Conservation (phyloP, 1,139 yeast genomes). For the Blastobotrys ciferrii region DNA sequence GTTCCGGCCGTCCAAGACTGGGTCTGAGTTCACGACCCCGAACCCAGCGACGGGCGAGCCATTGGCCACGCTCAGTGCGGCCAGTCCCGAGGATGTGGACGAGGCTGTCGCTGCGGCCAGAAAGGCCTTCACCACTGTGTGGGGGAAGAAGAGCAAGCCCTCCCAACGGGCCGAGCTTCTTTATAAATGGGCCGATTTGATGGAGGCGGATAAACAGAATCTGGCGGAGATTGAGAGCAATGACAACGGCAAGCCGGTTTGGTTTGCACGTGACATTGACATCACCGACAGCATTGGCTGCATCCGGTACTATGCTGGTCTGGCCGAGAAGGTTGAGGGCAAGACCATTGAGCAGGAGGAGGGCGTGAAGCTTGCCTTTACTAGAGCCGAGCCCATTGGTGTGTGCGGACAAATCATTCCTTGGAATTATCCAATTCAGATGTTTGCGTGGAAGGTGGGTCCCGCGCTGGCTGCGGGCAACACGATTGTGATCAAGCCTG, state of each 20-base stretch:
- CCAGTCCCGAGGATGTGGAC: constrained; percentile 67
- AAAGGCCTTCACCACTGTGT: constrained; percentile 53
- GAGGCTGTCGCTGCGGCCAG: constrained; percentile 76
- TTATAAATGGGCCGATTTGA: constrained; percentile 50
- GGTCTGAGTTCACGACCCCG: constrained; percentile 14
- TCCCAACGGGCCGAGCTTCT: constrained; percentile 49
- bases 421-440: constrained; percentile 82
- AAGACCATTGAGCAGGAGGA: constrained; percentile 61
- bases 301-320: constrained; percentile 75
- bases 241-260: constrained; percentile 65
- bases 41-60: constrained; percentile 69
- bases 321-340: constrained; percentile 83
- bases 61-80: constrained; percentile 66
- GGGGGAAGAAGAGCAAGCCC: constrained; percentile 43
- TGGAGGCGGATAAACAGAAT: constrained; percentile 49
- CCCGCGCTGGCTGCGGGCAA: constrained; percentile 73
- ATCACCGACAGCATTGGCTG: constrained; percentile 57
- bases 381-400: constrained; percentile 78
- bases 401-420: constrained; percentile 81
- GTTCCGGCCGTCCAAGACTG: constrained; percentile 45
- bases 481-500: constrained; percentile 73
- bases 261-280: constrained; percentile 42
- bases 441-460: constrained; percentile 82
- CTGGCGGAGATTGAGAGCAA: constrained; percentile 60
- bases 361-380: constrained; percentile 67